phyloP scores from a whole-genome alignment of 2,329 filamentous ascomycete genomes.

The Westerdykella aurantiaca region DNA sequence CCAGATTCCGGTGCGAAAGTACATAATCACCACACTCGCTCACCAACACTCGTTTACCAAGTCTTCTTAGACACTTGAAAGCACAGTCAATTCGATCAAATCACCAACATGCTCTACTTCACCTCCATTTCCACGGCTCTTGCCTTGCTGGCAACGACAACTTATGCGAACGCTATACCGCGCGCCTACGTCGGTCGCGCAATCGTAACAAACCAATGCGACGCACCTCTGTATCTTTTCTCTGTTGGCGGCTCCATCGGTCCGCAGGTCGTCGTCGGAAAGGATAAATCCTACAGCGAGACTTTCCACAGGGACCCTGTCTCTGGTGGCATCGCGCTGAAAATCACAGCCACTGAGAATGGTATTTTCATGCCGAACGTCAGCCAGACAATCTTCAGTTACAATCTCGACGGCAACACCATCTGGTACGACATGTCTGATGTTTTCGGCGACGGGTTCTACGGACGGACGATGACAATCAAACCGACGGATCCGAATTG shows the following conservation, averaged over 20 bases:
- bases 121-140: slow-evolving; percentile 6
- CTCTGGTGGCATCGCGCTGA: slow-evolving; percentile 21
- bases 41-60: background rate
- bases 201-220: slow-evolving; percentile 30
- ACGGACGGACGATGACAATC: slow-evolving; percentile 19
- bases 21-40: background rate
- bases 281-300: slow-evolving; percentile 25
- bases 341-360: slow-evolving; percentile 14
- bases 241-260: slow-evolving; percentile 20
- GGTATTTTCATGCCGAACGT: slow-evolving; percentile 26
- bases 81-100: background rate
- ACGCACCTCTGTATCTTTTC: slow-evolving; percentile 24
- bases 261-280: slow-evolving; percentile 11
- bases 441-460: slow-evolving; percentile 24
- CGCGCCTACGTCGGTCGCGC: slow-evolving; percentile 10
- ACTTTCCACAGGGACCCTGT: slow-evolving; percentile 14
- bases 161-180: slow-evolving; percentile 10
- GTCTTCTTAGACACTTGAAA: background rate
- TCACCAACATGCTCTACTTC: slow-evolving; percentile 8
- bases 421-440: slow-evolving; percentile 28
- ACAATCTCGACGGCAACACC: slow-evolving; percentile 17
- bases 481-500: slow-evolving; percentile 20
- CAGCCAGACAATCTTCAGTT: slow-evolving; percentile 26
- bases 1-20: background rate
- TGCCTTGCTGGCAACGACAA: slow-evolving; percentile 6